Evolutionary conservation across 257 asterid species (phyloP).

Genomic region (Petunia axillaris): DNA sequence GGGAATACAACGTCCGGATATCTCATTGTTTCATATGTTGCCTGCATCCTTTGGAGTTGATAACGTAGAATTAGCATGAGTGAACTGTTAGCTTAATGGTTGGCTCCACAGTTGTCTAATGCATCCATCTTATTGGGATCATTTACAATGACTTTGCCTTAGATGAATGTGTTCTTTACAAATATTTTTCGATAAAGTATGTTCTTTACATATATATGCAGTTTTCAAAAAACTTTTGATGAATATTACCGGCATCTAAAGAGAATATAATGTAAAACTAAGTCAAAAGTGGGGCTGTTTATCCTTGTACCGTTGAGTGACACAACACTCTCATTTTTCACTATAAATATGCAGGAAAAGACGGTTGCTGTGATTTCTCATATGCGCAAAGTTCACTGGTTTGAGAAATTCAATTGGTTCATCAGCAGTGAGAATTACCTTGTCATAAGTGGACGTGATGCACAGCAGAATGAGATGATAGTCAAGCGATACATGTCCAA

Average conservation of each 20-base stretch:
- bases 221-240: neutral
- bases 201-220: neutral
- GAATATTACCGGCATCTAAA: neutral
- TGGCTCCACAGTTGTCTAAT: conserved; percentile 1
- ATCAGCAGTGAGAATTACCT: conserved; percentile 98
- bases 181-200: no score
- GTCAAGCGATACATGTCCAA: conserved; percentile 98
- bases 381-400: conserved; percentile 99
- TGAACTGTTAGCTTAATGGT: conserved; percentile 15
- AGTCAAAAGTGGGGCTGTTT: conserved; percentile 6
- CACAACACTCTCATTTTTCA: neutral
- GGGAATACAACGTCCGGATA: neutral
- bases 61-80: neutral
- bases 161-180: neutral
- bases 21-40: neutral
- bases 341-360: conserved; percentile 70
- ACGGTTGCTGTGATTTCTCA: conserved; percentile 91
- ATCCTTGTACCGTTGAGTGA: conserved; percentile 6
- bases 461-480: conserved; percentile 98
- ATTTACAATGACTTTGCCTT: conserved; percentile 4
- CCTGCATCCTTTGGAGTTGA: conserved; percentile 3
- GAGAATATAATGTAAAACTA: neutral
- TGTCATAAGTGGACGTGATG: conserved; percentile 95
- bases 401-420: conserved; percentile 99
- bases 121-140: neutral